Percentiles rank a stretch among this genome's conserved stretches.
These are phyloP conservation scores for Umbelopsis sp. DNA, from an alignment of 371 early-diverging fungal genomes.

Conservation along the genomic window DNA sequence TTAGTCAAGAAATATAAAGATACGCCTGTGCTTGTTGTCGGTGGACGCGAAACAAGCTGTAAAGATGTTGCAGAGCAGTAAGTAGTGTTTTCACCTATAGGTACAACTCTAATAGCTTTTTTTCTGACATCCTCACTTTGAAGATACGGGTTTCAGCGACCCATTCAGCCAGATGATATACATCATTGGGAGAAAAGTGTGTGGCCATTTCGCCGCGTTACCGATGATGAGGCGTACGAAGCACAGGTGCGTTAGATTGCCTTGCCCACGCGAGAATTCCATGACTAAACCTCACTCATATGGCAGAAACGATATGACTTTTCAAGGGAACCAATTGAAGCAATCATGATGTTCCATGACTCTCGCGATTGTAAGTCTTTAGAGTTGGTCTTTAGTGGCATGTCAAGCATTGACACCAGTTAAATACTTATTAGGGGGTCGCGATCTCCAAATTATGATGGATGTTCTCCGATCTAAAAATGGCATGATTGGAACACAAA, in stretches of 20 bases:
- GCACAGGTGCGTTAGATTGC: conserved; percentile 25
- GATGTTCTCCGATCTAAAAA: conserved; percentile 73
- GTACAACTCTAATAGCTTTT: background rate
- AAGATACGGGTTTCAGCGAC: conserved; percentile 77
- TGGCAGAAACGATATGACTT: conserved; percentile 50
- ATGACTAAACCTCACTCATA: too few species aligned
- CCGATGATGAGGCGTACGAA: conserved; percentile 29
- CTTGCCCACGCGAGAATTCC: too few species aligned
- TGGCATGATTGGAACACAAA: conserved; percentile 65
- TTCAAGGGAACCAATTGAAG: conserved; percentile 61
- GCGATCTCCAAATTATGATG: conserved; percentile 81
- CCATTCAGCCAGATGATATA: conserved; percentile 80
- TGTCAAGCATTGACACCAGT: too few species aligned
- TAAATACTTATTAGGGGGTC: conserved; percentile 57
- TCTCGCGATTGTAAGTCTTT: conserved; percentile 72
- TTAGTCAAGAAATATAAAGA: conserved; percentile 61
- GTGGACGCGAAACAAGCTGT: conserved; percentile 67
- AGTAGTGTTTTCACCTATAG: background rate
- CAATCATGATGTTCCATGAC: conserved; percentile 87
- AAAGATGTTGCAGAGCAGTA: conserved; percentile 64
- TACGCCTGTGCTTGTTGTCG: conserved; percentile 72
- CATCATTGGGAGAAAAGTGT: conserved; percentile 68
- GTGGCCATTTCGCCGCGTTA: conserved; percentile 69
- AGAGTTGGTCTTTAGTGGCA: background rate
- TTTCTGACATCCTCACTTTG: conserved; percentile 15